A percentile compares a stretch with the other conserved stretches of the same genome.
These are phyloP conservation scores for Eucalyptus urophylla DNA, from an alignment of 345 rosid genomes.

Conservation along the genomic window DNA sequence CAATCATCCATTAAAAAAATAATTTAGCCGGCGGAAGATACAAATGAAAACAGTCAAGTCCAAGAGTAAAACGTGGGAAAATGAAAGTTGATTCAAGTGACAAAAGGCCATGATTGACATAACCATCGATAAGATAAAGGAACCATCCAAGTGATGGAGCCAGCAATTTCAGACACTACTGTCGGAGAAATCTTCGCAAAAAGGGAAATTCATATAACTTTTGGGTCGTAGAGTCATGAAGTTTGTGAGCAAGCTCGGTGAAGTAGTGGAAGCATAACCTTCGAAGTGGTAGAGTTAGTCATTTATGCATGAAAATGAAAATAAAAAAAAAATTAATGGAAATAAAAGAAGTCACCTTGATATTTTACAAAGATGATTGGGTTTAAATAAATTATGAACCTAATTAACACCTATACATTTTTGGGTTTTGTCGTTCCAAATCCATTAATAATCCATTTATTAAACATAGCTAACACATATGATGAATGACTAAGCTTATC, in stretches of 20 bases:
- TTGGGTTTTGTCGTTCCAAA: not conserved
- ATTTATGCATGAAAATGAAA: not conserved
- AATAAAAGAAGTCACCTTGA: not conserved
- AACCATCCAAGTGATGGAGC: not conserved
- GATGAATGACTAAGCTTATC: not conserved
- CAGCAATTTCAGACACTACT: not conserved
- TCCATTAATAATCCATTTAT: too few relatives aligned
- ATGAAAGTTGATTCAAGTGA: not conserved
- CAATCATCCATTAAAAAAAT: not conserved
- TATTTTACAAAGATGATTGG: not conserved
- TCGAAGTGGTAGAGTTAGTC: not conserved
- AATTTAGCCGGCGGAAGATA: not conserved
- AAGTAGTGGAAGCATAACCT: not conserved
- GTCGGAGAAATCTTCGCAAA: not conserved
- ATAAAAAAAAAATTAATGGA: too few relatives aligned
- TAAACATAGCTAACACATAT: not conserved
- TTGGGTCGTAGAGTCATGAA: not conserved
- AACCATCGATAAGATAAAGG: not conserved
- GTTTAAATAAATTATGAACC: not conserved
- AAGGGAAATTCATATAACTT: not conserved
- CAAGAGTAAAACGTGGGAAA: not conserved
- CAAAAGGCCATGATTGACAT: not conserved
- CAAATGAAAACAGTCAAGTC: not conserved
- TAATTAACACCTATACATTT: too few relatives aligned
- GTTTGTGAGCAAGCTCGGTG: not conserved